Evolutionary conservation across 805 yeast species (phyloP), one percentile per base, ranked within the genome.

Genomic region (Cyberlindnera veronae): DNA sequence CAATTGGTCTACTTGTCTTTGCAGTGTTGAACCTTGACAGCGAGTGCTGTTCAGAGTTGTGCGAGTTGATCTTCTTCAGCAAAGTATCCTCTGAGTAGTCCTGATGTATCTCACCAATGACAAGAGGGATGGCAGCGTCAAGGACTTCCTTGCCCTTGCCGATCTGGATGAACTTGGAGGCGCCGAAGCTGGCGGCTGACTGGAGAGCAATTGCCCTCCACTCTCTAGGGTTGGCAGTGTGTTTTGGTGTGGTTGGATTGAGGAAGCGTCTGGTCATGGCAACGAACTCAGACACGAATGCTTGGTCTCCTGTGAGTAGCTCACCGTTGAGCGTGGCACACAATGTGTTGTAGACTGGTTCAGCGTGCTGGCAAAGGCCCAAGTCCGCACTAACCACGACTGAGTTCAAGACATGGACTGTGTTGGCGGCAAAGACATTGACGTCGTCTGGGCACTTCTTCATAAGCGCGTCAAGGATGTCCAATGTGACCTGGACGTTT

Each of bases 401-500:
- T 9, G 68, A 57, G 19, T 58, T 59, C 55, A 90, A 67, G 19
- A 90, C 80, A 16, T 69, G 65, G 35, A 86, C 71, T 14, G 84
- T 79, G 51, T 81, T 76, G 18, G 67, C 70, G 1, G 96, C 90
- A 65, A 88, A 81, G 23, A 88, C 82, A 47, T 85, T 88, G 58
- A 93, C 67, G 59, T 93, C 91, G 44, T 86, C 95, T 29, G 77
- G 69, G 60, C 97, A 89, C 56, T 78, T 76, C 33, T 71, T 79
- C 27, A 89, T 81, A 50, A 93, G 71, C 28, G 83, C 82, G 36
- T 73, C 61, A 41, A 87, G 61, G 15, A 91, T 81, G 36, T 72
- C 81, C 45, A 88, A 66, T 0, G 97, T 84, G 13, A 91, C 98
- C 46, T 79, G 81, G 17, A 88, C 72, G 55, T 91, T 90, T 3